A percentile compares a stretch with the other conserved stretches of the same genome.
These are phyloP conservation scores for Umbelopsis sp. DNA, from an alignment of 371 early-diverging fungal species.

Conservation along the genomic window DNA sequence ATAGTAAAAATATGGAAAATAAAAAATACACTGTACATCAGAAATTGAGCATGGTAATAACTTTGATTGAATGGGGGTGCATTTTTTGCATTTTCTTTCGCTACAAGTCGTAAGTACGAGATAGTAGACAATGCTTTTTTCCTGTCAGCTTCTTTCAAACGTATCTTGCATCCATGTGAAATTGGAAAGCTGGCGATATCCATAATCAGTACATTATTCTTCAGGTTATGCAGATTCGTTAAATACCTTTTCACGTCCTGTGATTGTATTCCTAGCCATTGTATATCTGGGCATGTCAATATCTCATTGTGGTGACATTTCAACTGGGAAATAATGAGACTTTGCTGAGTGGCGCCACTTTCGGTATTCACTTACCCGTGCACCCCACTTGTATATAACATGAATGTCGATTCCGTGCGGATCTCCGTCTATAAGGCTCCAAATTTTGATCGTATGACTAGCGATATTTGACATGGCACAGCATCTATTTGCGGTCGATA, in stretches of 20 bases:
- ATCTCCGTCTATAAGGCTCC: slow-evolving; percentile 49
- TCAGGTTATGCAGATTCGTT: no score
- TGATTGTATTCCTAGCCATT: slow-evolving; percentile 37
- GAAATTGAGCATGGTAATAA: slow-evolving; percentile 20
- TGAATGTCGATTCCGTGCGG: slow-evolving; percentile 55
- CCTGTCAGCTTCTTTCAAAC: slow-evolving; percentile 30
- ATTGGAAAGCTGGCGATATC: slow-evolving; percentile 27
- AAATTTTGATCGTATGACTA: slow-evolving; percentile 28
- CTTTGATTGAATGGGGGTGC: slow-evolving; percentile 19
- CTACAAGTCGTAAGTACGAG: slow-evolving; percentile 15
- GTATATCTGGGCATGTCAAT: slow-evolving; percentile 37
- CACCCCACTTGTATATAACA: slow-evolving; percentile 54
- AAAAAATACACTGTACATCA: neutral
- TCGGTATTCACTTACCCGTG: slow-evolving; percentile 27
- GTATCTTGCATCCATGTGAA: slow-evolving; percentile 19
- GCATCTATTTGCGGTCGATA: slow-evolving; percentile 43
- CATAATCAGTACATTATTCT: no score
- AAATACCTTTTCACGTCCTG: slow-evolving; percentile 35
- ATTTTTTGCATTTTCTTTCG: slow-evolving; percentile 13
- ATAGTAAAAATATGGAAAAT: no score
- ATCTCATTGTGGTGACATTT: slow-evolving; percentile 43
- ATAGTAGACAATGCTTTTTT: slow-evolving; percentile 29
- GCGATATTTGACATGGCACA: slow-evolving; percentile 28
- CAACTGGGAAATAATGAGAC: slow-evolving; percentile 24
- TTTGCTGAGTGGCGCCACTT: neutral